Base-by-base conservation (phyloP, 768 basidiomycete species). In the Kwoniella shandongensis region DNA sequence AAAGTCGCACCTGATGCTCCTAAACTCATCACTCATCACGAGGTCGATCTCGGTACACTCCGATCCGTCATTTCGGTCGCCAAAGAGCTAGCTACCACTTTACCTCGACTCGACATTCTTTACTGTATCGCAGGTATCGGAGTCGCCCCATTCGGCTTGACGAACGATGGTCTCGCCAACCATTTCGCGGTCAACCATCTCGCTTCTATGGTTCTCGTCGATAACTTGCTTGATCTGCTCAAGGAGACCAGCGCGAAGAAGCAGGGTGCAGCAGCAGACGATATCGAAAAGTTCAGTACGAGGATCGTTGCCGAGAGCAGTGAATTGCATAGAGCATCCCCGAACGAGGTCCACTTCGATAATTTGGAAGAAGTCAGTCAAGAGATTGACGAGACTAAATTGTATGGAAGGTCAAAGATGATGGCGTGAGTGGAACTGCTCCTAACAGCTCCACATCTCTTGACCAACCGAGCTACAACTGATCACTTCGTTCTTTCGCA, bases 101-200 rank as follows among this genome's bases (percentile, higher is more conserved):
- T 70, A 25, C 54, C 59, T 10, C 56, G 69, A 25, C 53, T 74
- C 20, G 69, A 74, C 64, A 42, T 74, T 10, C 60, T 73, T 11
- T 58, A 63, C 56, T 54, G 67, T 20, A 75, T 72, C 40, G 75
- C 75, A 12, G 75, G 75, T 18, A 65, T 76, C 55, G 75, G 75
- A 44, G 73, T 75, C 5, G 74, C 72, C 0, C 66, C 72, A 0
- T 73, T 63, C 41, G 67, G 69, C 2, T 40, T 69, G 36, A 75
- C 75, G 12, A 65, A 72, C 23, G 68, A 69, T 40, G 70, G 69
- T 11, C 36, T 76, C 11, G 66, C 63, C 1, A 74, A 73, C 56
- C 75, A 76, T 56, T 75, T 69, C 54, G 66, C 51, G 0, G 59
- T 76, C 38, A 76, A 76, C 62, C 64, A 75, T 49, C 62, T 76